These are phyloP conservation scores for Artemisia princeps DNA, from an alignment of 140 eudicot genomes.

Conservation along the genomic window DNA sequence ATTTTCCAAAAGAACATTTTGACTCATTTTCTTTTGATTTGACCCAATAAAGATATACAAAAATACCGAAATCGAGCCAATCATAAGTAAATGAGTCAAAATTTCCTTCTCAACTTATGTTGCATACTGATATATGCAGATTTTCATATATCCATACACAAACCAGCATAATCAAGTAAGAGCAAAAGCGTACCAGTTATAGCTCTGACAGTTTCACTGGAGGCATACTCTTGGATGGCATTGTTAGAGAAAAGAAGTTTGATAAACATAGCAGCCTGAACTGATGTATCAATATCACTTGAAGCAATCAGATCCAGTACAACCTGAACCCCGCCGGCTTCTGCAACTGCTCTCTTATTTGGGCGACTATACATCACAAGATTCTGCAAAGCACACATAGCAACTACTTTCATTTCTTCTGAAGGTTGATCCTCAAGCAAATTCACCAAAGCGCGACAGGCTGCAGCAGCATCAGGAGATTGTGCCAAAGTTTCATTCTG, in stretches of 20 bases:
- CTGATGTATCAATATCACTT: slow-evolving; percentile 78
- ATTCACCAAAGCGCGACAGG: slow-evolving; percentile 92
- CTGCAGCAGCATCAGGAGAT: slow-evolving; percentile 82
- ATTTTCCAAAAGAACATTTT: too few species aligned
- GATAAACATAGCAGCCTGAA: slow-evolving; percentile 91
- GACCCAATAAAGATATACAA: too few species aligned
- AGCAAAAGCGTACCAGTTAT: slow-evolving; percentile 64
- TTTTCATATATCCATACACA: slow-evolving; percentile 11
- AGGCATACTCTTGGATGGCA: slow-evolving; percentile 96
- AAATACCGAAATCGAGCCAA: too few species aligned
- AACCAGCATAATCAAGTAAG: slow-evolving; percentile 9
- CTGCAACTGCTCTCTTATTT: slow-evolving; percentile 96
- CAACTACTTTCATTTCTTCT: slow-evolving; percentile 96
- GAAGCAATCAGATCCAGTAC: slow-evolving; percentile 83
- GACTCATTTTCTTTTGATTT: too few species aligned
- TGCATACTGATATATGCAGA: slow-evolving; percentile 8
- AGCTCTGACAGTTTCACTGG: slow-evolving; percentile 98
- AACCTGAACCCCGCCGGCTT: slow-evolving; percentile 98
- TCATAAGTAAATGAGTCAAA: too few species aligned
- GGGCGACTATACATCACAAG: slow-evolving; percentile 94
- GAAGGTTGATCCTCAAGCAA: slow-evolving; percentile 95
- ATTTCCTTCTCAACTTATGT: not conserved
- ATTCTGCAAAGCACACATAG: slow-evolving; percentile 92
- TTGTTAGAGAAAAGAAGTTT: slow-evolving; percentile 87
- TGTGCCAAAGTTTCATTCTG: slow-evolving; percentile 90